Evolutionary conservation across 257 asterid genomes (phyloP), one percentile per base, ranked within the genome.

Genomic region (Salvia hispanica): DNA sequence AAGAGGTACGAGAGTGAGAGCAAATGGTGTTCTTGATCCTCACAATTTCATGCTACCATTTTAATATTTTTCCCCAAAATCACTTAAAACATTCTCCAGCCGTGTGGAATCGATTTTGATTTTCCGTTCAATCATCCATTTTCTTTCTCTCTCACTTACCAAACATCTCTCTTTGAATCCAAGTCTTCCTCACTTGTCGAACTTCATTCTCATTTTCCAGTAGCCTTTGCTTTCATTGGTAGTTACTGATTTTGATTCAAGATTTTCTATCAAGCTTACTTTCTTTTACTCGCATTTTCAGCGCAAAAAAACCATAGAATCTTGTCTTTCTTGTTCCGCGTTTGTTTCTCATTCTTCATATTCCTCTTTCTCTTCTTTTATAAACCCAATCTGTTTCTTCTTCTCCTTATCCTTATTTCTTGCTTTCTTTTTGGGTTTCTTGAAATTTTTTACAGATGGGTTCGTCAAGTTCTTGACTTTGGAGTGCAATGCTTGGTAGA

Each of bases 141-240:
- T 58, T 58, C 73, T 58, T 36, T 53, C 36, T 62, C 77, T 68
- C 76, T 75, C 73, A 70, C 79, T 69, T 86, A 83, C 87, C 89
- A 81, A 81, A 87, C 78, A 66, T 86, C 67, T 81, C 84, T 81
- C 85, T 89, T 89, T 83, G 80, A 86, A 80, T 82, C 85, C 78
- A 92, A 87, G 88, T 72, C 80, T 83, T 80, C 62, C 69, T 46
- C 70, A 11, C 48, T 72, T 66, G 74, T 36, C 64, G 68, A 54
- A 74, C 76, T 60, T 53, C 80, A 60, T 57, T 73, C 74, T 54
- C 78, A 63, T 76, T 76, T 75, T 69, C 73, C 67, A 59, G 74
- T 78, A 67, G 34, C 34, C 60, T 70, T 82, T 69, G 72, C 83
- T 78, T 76, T 81, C 85, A 57, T 18, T 67, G 79, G 77, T 81